Evolutionary conservation across 2,329 filamentous ascomycete genomes (phyloP), one percentile per base, ranked within the genome.

Genomic region (Pseudocercospora macadamiae): DNA sequence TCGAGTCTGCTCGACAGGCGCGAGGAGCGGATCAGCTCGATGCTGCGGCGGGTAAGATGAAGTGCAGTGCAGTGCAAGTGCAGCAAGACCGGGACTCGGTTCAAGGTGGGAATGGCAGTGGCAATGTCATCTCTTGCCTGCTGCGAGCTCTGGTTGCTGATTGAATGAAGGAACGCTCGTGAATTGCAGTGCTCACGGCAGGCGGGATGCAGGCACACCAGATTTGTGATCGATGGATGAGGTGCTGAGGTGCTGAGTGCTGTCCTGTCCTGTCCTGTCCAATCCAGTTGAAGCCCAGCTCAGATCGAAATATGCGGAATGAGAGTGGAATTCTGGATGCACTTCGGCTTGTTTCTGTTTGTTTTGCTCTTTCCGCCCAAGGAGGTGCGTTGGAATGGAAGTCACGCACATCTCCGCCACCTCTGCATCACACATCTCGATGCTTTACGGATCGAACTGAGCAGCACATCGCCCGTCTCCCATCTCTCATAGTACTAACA

Each of bases 41-140:
- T 49, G 51, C 51, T 51, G 51, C 51, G 28, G 39, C 23, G n/a
- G 14, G 56, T 32, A 51, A 39, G 42, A 54, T 34, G 19, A 34
- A 25, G 44, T 54, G 55, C 42, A 44, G 49, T 48, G 10, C 39
- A 49, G 25, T 49, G 51, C 39, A 42, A 32, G 30, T 28, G 42
- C 28, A 42, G 39, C 42, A 14, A 28, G 39, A 21, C n/a, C 10
- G 54, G 10, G n/a, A n/a, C n/a, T n/a, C n/a, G n/a, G n/a, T n/a
- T n/a, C n/a, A n/a, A n/a, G n/a, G n/a, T n/a, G n/a, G n/a, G n/a
- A n/a, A n/a, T n/a, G n/a, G n/a, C n/a, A n/a, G n/a, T n/a, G n/a
- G n/a, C n/a, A n/a, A n/a, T n/a, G n/a, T n/a, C n/a, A n/a, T n/a
- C n/a, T n/a, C n/a, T n/a, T n/a, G n/a, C n/a, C n/a, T n/a, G n/a